These are phyloP conservation scores for Rhizopus stolonifer DNA, from an alignment of 371 early-diverging fungal genomes.

Conservation along the genomic window DNA sequence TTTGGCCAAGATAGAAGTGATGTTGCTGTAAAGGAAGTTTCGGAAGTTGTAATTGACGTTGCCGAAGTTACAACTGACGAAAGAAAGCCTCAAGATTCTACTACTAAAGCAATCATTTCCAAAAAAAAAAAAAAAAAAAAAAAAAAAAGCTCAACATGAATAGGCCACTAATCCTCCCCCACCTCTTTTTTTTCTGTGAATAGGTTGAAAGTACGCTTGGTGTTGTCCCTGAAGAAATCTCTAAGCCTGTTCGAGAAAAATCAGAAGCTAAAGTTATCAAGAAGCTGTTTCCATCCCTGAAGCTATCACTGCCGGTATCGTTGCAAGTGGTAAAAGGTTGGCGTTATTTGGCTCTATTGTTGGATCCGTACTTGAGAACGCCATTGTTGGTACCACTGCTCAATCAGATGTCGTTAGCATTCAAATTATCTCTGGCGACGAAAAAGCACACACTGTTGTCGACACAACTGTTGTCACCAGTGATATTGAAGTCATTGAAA, in stretches of 20 bases:
- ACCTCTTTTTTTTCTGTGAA: background rate
- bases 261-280: background rate
- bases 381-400: background rate
- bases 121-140: too few relatives aligned
- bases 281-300: background rate
- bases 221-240: background rate
- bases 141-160: too few relatives aligned
- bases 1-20: background rate
- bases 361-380: background rate
- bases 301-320: background rate
- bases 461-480: background rate
- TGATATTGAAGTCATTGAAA: background rate
- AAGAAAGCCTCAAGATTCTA: too few relatives aligned
- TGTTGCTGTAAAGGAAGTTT: background rate
- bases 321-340: too few relatives aligned
- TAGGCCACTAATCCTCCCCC: too few relatives aligned
- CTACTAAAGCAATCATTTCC: too few relatives aligned
- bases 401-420: background rate
- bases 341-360: too few relatives aligned
- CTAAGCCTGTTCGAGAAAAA: background rate
- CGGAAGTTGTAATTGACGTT: too few relatives aligned
- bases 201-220: background rate
- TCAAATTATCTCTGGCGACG: background rate
- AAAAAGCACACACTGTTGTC: background rate
- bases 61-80: background rate